Evolutionary conservation across 768 basidiomycete genomes (phyloP), one percentile per base, ranked within the genome.

Genomic region (Amanita inopinata): DNA sequence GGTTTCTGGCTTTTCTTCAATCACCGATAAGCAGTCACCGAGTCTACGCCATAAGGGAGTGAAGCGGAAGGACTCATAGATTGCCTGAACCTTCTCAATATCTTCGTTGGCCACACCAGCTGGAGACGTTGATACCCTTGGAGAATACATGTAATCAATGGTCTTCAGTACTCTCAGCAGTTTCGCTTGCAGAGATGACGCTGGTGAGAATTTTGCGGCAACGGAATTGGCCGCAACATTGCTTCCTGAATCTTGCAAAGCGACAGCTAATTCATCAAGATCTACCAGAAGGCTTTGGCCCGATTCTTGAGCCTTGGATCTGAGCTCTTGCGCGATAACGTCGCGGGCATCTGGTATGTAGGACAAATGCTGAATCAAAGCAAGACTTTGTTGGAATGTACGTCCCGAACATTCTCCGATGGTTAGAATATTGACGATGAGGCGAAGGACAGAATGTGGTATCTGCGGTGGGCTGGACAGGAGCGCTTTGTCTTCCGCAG

Each of bases 361-460:
- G 0, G 92, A 93, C 15, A 98, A 67, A 54, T 99, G 81, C 60
- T 94, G 90, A 45, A 99, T 98, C 24, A 97, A 74, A 12, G 82
- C 72, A 32, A 98, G 70, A 30, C 89, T 92, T 56, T 92, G 82
- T 51, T 91, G 84, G 75, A 99, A 99, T n/a, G 93, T 96, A 23
- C 85, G 74, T 32, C 84, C 87, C 17, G 92, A 91, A 56, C 94
- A 98, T 66, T 99, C 96, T 33, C 96, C 96, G 14, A 84, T 73
- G n/a, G 96, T 97, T 49, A 99, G 69, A 52, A 98, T 91, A 60
- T 98, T 98, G 57, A 96, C 91, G 47, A 98, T 90, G 27, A 92
- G 75, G 27, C 87, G 81, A 18, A 98, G 71, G n/a, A 86, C 80
- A 3, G 77, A 59, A 39, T 85, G 77, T 5, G 93, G 90, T 46